Evolutionary conservation across 306 rosid genomes (phyloP).

Genomic region (Inga laurina): DNA sequence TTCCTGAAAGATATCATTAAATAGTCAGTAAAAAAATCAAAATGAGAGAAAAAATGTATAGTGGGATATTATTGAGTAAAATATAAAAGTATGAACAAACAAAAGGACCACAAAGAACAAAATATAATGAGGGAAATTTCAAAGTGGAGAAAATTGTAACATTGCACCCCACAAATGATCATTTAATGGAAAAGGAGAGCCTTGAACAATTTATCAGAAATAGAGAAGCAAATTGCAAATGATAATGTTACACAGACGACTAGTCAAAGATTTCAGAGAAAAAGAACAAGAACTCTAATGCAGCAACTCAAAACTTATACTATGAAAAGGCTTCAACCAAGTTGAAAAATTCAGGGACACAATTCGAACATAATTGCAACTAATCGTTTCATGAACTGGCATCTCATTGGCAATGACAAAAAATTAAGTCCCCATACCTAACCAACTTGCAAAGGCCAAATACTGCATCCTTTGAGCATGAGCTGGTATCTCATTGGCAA

Average conservation of each 20-base stretch:
- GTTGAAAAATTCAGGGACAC: background rate
- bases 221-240: background rate
- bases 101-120: background rate
- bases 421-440: constrained; percentile 58
- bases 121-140: background rate
- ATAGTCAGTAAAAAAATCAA: background rate
- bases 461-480: constrained; percentile 96
- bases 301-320: background rate
- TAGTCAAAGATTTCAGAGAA: background rate
- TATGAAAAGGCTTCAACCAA: background rate
- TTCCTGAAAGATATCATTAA: constrained; percentile 56
- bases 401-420: background rate
- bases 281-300: background rate
- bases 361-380: background rate
- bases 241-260: background rate
- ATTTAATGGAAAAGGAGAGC: background rate
- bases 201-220: background rate
- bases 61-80: background rate
- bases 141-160: background rate
- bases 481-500: constrained; percentile 91
- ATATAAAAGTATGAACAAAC: background rate
- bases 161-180: background rate
- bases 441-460: constrained; percentile 98
- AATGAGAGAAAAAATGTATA: background rate
- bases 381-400: background rate